Conservation (phyloP, 2,329 filamentous ascomycete genomes). For the Nectriaceae sp. region DNA sequence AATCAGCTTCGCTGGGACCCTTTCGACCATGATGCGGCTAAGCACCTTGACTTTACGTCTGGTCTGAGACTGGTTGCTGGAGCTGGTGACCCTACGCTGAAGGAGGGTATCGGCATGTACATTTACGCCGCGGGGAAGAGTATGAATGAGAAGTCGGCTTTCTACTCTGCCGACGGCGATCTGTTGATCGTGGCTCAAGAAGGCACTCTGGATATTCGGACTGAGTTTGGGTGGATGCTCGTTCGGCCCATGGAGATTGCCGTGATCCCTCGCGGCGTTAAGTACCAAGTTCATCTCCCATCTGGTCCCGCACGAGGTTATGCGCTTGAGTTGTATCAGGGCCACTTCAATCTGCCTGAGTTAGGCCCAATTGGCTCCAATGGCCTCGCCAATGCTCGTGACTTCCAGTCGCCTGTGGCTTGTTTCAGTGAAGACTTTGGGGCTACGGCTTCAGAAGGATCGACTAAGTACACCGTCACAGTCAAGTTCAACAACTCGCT, state of each 20-base stretch:
- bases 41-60: constrained; percentile 51
- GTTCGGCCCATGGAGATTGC: constrained; percentile 79
- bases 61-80: constrained; percentile 73
- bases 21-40: constrained; percentile 68
- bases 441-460: constrained; percentile 39
- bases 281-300: constrained; percentile 70
- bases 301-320: constrained; percentile 68
- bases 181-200: constrained; percentile 76
- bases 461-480: constrained; percentile 49
- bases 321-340: constrained; percentile 73
- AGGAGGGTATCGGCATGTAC: constrained; percentile 77
- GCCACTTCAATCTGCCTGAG: constrained; percentile 71
- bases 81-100: constrained; percentile 77
- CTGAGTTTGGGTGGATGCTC: constrained; percentile 72
- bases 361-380: constrained; percentile 74
- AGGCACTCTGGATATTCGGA: constrained; percentile 73
- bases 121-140: constrained; percentile 77
- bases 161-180: constrained; percentile 84
- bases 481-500: constrained; percentile 69
- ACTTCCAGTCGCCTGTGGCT: constrained; percentile 75
- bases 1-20: constrained; percentile 85
- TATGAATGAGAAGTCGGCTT: constrained; percentile 75
- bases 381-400: constrained; percentile 71
- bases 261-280: constrained; percentile 73
- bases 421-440: constrained; percentile 64